Conservation (phyloP, 257 asterid species). For the Osmanthus fragrans region DNA sequence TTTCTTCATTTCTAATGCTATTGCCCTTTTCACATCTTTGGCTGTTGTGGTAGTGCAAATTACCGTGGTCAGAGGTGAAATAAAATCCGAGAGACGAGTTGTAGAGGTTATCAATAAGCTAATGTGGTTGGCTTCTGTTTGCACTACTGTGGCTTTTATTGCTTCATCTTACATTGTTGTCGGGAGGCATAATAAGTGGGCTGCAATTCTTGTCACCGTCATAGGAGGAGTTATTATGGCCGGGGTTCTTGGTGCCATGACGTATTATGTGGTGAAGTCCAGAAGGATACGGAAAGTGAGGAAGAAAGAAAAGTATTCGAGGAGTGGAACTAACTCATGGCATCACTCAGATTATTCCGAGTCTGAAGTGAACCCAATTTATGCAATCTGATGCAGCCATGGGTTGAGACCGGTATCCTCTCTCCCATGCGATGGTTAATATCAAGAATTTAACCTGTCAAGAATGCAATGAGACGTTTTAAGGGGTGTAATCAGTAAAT, state of each 20-base stretch:
- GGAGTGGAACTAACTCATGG: conserved; percentile 43
- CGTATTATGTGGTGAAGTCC: conserved; percentile 65
- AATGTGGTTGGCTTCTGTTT: conserved; percentile 84
- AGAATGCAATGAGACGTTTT: neutral
- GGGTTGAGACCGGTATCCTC: neutral
- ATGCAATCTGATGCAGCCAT: conserved; percentile 53
- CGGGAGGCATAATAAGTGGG: conserved; percentile 60
- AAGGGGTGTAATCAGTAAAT: neutral
- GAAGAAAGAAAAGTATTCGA: conserved; percentile 60
- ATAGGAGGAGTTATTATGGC: conserved; percentile 61
- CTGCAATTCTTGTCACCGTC: conserved; percentile 60
- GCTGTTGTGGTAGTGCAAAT: conserved; percentile 80
- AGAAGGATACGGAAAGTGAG: conserved; percentile 56
- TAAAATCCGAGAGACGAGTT: conserved; percentile 67
- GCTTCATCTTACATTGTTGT: conserved; percentile 68
- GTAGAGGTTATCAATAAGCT: conserved; percentile 71
- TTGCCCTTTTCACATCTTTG: conserved; percentile 76
- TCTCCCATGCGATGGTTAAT: neutral
- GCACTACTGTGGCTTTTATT: conserved; percentile 74
- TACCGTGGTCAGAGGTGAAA: conserved; percentile 75
- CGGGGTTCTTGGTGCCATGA: conserved; percentile 65
- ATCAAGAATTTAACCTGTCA: neutral
- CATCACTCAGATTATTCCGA: conserved; percentile 56
- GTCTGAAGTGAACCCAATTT: conserved; percentile 59
- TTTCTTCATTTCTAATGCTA: conserved; percentile 64